These are phyloP conservation scores for Ilex paraguariensis DNA, from an alignment of 305 asterid species.

Conservation along the genomic window DNA sequence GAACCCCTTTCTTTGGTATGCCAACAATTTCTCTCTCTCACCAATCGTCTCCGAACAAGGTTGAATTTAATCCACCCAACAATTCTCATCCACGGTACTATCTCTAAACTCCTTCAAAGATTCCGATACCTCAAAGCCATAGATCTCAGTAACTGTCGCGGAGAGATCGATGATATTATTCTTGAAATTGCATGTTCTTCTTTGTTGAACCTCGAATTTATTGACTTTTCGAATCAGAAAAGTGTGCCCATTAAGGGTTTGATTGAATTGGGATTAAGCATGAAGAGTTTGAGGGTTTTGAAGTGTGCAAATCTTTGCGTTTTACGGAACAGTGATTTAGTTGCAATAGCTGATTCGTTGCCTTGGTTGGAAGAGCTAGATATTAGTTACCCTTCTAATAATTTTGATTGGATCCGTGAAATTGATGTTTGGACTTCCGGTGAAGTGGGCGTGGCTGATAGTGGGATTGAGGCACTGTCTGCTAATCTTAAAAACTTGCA, in stretches of 20 bases:
- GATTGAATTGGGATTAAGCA: background rate
- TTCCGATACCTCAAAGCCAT: conserved; percentile 12
- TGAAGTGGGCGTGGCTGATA: conserved; percentile 8
- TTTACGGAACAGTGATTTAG: conserved; percentile 11
- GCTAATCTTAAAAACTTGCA: too few relatives aligned
- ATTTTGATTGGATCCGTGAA: background rate
- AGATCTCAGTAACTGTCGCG: conserved; percentile 8
- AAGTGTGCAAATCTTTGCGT: conserved; percentile 6
- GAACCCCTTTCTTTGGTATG: conserved; percentile 17
- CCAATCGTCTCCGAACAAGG: conserved; percentile 9
- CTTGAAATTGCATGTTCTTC: conserved; percentile 4
- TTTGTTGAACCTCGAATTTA: conserved; percentile 5
- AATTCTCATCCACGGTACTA: conserved; percentile 7
- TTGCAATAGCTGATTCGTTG: conserved; percentile 8
- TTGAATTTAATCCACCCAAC: conserved; percentile 7
- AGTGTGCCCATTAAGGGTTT: conserved; percentile 8
- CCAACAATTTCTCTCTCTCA: conserved; percentile 14
- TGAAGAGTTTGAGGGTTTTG: conserved; percentile 15
- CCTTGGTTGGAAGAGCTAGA: conserved; percentile 18
- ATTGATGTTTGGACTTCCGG: too few relatives aligned
- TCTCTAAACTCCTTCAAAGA: conserved; percentile 12
- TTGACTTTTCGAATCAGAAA: conserved; percentile 8
- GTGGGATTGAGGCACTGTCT: conserved; percentile 7
- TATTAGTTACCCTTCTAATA: conserved; percentile 12
- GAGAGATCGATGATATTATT: conserved; percentile 3